phyloP scores from a whole-genome alignment of 768 basidiomycete species.

The Calocera cornea region DNA sequence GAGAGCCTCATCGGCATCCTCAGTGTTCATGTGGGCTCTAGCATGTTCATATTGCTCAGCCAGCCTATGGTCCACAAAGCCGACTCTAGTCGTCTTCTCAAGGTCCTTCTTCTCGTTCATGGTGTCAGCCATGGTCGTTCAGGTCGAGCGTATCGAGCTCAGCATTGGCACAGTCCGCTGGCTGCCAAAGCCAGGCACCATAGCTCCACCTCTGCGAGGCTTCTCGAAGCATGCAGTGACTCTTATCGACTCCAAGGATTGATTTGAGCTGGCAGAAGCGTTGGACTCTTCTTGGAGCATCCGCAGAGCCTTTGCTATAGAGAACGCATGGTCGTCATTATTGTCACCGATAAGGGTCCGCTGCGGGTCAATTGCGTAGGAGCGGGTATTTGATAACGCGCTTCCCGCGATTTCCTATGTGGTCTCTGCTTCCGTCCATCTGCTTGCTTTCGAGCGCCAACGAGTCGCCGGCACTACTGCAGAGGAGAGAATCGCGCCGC shows the following conservation, averaged over 20 bases:
- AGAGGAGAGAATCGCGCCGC: too few relatives aligned
- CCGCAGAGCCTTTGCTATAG: not conserved
- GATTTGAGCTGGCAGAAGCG: not conserved
- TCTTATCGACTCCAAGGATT: not conserved
- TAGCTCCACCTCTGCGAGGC: not conserved
- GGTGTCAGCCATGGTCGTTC: not conserved
- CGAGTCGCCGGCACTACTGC: too few relatives aligned
- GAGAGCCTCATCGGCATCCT: not conserved
- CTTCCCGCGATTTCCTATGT: too few relatives aligned
- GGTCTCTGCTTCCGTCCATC: too few relatives aligned
- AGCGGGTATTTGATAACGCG: too few relatives aligned
- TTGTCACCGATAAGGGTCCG: not conserved
- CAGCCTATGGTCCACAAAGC: not conserved
- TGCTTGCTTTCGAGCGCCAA: too few relatives aligned
- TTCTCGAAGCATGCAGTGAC: not conserved
- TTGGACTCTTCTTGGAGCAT: not conserved
- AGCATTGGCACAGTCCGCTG: not conserved
- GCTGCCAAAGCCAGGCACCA: not conserved
- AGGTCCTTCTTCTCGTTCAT: not conserved
- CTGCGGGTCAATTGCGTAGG: too few relatives aligned
- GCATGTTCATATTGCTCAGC: not conserved
- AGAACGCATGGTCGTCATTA: not conserved
- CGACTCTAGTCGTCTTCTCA: not conserved
- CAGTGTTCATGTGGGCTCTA: not conserved
- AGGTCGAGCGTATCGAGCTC: not conserved